Conservation (phyloP, 2,329 filamentous ascomycete species). For the Pseudogymnoascus sp. region DNA sequence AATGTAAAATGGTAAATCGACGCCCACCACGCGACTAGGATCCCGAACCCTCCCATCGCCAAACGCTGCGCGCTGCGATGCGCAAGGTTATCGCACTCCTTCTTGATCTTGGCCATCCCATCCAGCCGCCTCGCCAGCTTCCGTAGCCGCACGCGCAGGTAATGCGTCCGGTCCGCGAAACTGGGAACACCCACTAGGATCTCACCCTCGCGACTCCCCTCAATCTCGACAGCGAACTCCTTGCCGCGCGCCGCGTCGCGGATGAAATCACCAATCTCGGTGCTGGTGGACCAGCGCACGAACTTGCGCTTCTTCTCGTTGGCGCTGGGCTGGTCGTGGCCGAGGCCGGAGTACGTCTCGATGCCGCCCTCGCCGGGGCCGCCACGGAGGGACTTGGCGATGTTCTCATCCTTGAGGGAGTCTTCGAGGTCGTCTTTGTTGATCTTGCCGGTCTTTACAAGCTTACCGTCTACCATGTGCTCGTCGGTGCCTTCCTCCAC, state of each 20-base stretch:
- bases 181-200: constrained; percentile 76
- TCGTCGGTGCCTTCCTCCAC: constrained; percentile 37
- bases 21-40: constrained; percentile 67
- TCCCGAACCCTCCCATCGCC: constrained; percentile 69
- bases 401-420: constrained; percentile 34
- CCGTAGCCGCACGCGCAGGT: constrained; percentile 68
- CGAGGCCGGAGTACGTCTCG: constrained; percentile 64
- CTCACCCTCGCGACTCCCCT: constrained; percentile 53
- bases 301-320: constrained; percentile 49
- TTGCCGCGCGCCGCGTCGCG: constrained; percentile 76
- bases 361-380: constrained; percentile 50
- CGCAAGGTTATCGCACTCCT: constrained; percentile 71
- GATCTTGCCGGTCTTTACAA: constrained; percentile 31
- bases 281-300: constrained; percentile 81
- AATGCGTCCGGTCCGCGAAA: constrained; percentile 86
- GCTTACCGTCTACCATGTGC: constrained; percentile 40
- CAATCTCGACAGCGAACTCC: constrained; percentile 78
- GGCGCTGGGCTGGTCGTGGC: constrained; percentile 47
- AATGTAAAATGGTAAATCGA: constrained; percentile 67
- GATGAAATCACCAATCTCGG: constrained; percentile 91
- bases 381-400: constrained; percentile 38
- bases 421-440: constrained; percentile 18
- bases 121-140: constrained; percentile 64
- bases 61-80: constrained; percentile 70
- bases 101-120: constrained; percentile 64